phyloP scores from a whole-genome alignment of 164 flowering plant genomes.

The Annona squamosa region DNA sequence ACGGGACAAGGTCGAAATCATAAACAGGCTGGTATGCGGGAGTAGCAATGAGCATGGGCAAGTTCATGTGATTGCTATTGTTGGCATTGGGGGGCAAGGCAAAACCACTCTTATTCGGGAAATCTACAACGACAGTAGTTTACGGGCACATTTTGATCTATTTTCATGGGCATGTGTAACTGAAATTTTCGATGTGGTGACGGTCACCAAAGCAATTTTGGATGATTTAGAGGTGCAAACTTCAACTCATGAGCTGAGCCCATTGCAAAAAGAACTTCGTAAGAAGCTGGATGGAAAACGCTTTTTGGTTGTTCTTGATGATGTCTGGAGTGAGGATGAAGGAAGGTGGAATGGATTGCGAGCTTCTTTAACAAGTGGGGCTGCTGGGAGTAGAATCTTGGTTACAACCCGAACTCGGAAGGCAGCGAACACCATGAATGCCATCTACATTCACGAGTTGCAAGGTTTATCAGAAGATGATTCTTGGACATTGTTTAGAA shows the following conservation, averaged over 20 bases:
- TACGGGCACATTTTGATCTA: not conserved
- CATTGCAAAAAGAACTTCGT: conserved; percentile 1
- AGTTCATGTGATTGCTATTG: not conserved
- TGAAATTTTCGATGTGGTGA: conserved; percentile 1
- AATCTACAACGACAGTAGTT: conserved; percentile 3
- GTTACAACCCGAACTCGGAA: conserved; percentile 7
- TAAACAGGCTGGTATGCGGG: not conserved
- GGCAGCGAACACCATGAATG: not conserved
- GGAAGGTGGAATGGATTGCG: conserved; percentile 1
- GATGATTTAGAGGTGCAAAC: not conserved
- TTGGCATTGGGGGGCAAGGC: conserved; percentile 1
- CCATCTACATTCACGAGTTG: not conserved
- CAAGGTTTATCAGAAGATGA: not conserved
- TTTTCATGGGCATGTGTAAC: conserved; percentile 6
- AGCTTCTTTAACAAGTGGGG: not conserved
- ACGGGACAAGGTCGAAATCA: not conserved
- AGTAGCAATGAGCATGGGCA: not conserved
- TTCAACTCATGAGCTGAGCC: not conserved
- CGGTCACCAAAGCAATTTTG: not conserved
- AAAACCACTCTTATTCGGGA: conserved; percentile 2
- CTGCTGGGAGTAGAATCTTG: conserved; percentile 8
- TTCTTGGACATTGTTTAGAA: conserved; percentile 4
- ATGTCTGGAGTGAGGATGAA: conserved; percentile 4
- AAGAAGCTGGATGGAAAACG: not conserved
- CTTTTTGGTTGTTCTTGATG: conserved; percentile 7